Percentiles rank a stretch among this genome's conserved stretches.
Conservation (phyloP, 148 eudicot genomes). For the Dianthus caryophyllus region DNA sequence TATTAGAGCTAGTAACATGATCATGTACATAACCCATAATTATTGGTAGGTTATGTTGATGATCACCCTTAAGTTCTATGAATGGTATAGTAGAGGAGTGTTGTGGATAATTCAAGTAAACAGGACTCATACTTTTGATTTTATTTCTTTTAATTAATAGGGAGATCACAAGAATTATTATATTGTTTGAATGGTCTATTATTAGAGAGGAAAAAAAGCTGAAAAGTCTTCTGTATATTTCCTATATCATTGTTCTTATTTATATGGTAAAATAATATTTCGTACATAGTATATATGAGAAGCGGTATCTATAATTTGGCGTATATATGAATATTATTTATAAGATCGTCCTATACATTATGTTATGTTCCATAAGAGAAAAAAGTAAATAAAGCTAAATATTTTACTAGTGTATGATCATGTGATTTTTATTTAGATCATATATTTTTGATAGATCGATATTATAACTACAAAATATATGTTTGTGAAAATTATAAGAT, state of each 20-base stretch:
- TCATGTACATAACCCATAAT: conserved; percentile 23
- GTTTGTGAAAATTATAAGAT: no score
- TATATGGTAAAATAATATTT: conserved; percentile 14
- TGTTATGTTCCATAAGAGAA: no score
- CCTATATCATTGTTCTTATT: conserved; percentile 16
- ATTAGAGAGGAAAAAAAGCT: neutral
- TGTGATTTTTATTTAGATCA: no score
- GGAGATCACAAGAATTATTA: neutral
- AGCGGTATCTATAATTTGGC: no score
- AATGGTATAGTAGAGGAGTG: conserved; percentile 24
- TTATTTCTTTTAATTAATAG: no score
- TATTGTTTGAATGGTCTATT: conserved; percentile 1
- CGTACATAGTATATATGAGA: no score
- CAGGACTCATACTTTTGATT: conserved; percentile 22
- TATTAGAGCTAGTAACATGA: conserved; percentile 9
- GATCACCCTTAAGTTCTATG: conserved; percentile 28
- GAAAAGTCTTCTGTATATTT: conserved; percentile 9
- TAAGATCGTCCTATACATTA: no score
- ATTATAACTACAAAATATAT: no score
- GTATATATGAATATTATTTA: no score
- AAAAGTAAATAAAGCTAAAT: no score
- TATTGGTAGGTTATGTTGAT: conserved; percentile 18
- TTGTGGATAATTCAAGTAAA: conserved; percentile 29
- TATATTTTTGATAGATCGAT: no score
- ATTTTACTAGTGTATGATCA: no score